Percentiles rank a stretch among this genome's conserved stretches.
These are phyloP conservation scores for Tulasnella sp. DNA, from an alignment of 768 basidiomycete genomes.

Conservation along the genomic window DNA sequence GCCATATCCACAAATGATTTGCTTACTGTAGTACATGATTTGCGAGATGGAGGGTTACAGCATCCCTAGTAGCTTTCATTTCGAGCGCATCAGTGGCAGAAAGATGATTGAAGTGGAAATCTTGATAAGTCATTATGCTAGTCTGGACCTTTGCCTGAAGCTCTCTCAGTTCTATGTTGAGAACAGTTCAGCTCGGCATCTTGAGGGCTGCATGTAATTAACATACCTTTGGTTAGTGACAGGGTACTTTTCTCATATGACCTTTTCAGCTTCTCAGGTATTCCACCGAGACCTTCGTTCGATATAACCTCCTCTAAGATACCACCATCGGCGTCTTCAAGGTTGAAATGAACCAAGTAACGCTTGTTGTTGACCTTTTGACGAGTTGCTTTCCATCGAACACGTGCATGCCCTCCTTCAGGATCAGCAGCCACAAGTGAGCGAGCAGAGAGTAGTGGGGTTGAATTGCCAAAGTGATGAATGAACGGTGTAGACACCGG, in stretches of 20 bases:
- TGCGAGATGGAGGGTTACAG: slow-evolving; percentile 61
- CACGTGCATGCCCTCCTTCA: slow-evolving; percentile 1
- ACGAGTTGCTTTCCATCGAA: slow-evolving; percentile 9
- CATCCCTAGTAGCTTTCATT: slow-evolving; percentile 52
- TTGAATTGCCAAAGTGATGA: slow-evolving; percentile 3
- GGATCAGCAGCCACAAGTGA: slow-evolving; percentile 10
- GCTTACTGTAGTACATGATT: slow-evolving; percentile 83
- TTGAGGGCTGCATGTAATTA: no score
- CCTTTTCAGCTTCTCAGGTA: no score
- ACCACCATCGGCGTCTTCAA: slow-evolving; percentile 1
- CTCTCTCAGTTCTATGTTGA: slow-evolving; percentile 39
- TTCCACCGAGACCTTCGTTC: no score
- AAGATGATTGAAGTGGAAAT: slow-evolving; percentile 50
- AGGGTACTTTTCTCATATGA: no score
- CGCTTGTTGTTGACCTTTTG: not conserved
- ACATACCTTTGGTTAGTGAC: no score
- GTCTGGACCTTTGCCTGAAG: slow-evolving; percentile 51
- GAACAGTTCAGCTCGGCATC: no score
- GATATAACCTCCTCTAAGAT: slow-evolving; percentile 1
- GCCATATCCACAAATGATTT: not conserved
- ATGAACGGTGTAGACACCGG: no score
- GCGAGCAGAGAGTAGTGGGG: not conserved
- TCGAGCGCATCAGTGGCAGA: slow-evolving; percentile 49
- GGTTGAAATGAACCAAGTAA: not conserved
- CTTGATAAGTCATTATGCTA: slow-evolving; percentile 10